Percentiles rank a stretch among this genome's conserved stretches.
Evolutionary conservation across 106 monocot species (phyloP).

Genomic region (Alisma plantagoaquatica): DNA sequence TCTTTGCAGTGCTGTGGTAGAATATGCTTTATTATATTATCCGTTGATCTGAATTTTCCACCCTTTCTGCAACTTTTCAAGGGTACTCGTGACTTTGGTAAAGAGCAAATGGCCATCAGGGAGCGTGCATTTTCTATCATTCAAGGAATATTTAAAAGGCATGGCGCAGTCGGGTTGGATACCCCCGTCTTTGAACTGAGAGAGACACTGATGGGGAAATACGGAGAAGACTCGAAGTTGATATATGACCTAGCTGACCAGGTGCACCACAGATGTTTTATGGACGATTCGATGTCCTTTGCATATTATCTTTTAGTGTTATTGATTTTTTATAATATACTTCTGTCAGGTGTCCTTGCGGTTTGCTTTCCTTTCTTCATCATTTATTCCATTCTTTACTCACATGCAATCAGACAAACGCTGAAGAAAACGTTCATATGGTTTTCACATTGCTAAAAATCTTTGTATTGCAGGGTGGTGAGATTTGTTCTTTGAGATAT

Average conservation of each 20-base stretch:
- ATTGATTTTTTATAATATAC: not conserved
- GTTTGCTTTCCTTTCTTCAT: not conserved
- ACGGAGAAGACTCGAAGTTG: conserved; percentile 98
- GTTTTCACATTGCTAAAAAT: not conserved
- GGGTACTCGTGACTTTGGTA: conserved; percentile 98
- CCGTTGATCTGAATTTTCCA: too few species aligned
- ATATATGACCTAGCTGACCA: conserved; percentile 99
- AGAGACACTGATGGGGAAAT: conserved; percentile 98
- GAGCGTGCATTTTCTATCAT: conserved; percentile 86
- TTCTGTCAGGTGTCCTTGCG: not conserved
- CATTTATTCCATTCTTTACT: not conserved
- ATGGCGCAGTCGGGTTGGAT: conserved; percentile 85
- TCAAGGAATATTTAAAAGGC: conserved; percentile 74
- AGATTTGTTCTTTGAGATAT: conserved; percentile 88
- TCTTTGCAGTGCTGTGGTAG: too few species aligned
- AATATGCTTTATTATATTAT: too few species aligned
- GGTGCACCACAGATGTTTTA: conserved; percentile 40
- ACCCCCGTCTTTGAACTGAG: conserved; percentile 96
- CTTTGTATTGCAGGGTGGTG: conserved; percentile 64
- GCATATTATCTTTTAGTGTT: not conserved
- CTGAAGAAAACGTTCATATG: not conserved
- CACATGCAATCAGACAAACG: too few species aligned
- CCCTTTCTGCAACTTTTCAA: too few species aligned
- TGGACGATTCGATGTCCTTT: not conserved
- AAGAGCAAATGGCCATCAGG: conserved; percentile 95